Evolutionary conservation across 768 basidiomycete species (phyloP), one percentile per base, ranked within the genome.

Genomic region (Phylloporus sp.): DNA sequence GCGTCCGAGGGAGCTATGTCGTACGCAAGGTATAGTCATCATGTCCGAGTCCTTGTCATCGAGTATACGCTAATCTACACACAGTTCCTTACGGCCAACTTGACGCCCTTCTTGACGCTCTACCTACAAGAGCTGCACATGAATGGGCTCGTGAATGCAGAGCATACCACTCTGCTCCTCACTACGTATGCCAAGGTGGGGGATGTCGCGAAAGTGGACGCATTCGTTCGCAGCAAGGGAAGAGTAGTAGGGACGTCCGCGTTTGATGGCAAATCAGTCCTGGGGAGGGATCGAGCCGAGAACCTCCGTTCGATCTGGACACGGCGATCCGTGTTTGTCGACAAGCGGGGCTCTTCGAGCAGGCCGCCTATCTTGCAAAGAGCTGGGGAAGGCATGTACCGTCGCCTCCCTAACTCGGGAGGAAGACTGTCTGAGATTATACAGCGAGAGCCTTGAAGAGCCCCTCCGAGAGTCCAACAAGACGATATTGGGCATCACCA

Each of bases 111-210:
- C 62, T 84, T 99, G 42, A 93, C 90, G 24, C 89, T 89, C 1
- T 99, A 97, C 65, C 77, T 99, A 0, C 94, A 98, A 76, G 94
- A 95, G 63, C 73, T 99, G 0, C 96, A 99, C 61, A 76, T 88
- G 2, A 75, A 84, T 1, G 86, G 89, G 1, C 80, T 95, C 6
- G 95, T 95, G 23, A 98, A 95, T 58, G 82, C 91, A 0, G 94
- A 98, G 58, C 95, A 97, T 60, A 99, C 96, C 0, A 98, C 96
- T 0, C 81, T 99, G 8, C 78, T 99, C 4, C 80, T 99, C 22
- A 98, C 98, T 63, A 93, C 94, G 6, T 99, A 96, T 67, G 96
- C 96, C 42, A 98, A 98, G 63, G 84, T 96, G 18, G 90, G 92
- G 49, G 96, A 99, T 57, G 82, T 92, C 14, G 66, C 80, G 2